Evolutionary conservation across 768 basidiomycete species (phyloP), one percentile per base, ranked within the genome.

Genomic region (Pisolithus orientalis): DNA sequence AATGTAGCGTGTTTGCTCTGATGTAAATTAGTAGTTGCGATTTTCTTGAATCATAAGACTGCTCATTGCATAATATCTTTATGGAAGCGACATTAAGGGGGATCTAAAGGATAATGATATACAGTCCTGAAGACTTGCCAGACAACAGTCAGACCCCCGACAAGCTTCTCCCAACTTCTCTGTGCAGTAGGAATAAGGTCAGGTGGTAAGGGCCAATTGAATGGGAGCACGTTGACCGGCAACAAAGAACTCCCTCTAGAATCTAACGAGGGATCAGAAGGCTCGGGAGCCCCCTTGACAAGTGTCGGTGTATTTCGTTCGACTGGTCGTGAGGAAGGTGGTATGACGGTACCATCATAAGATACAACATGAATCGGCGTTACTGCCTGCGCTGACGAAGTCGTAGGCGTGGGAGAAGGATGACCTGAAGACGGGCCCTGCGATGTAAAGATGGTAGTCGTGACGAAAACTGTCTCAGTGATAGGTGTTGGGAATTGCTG

Each of bases 91-190:
- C 34, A n/a, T 64, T 58, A 61, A 14, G 67, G 69, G 24, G 67
- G 67, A 53, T 69, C 69, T 13, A 69, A 59, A 34, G 67, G 67
- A 52, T 69, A 69, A 54, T 69, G 67, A 37, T 69, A 69, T 29
- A 44, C 64, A 56, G 57, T 69, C 53, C 65, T 60, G 31, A 64
- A 58, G 32, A 63, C 47, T 42, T 69, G 53, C 67, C 67, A 69
- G 42, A 71, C 61, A 4, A 59, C 14, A 39, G 56, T 57, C 47
- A 69, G 40, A 21, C 68, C 61, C 27, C 37, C 61, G 7, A 71
- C 24, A 43, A 70, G 56, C 27, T 4, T 59, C n/a, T 71, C 62
- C 28, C 58, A 57, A 6, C 58, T 54, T 46, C 53, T 25, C 38
- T 51, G 57, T 40, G 62, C 67, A 21, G 52, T 47, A 2, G 65